phyloP scores from a whole-genome alignment of 345 rosid species.

The Sisymbrium altissimum region DNA sequence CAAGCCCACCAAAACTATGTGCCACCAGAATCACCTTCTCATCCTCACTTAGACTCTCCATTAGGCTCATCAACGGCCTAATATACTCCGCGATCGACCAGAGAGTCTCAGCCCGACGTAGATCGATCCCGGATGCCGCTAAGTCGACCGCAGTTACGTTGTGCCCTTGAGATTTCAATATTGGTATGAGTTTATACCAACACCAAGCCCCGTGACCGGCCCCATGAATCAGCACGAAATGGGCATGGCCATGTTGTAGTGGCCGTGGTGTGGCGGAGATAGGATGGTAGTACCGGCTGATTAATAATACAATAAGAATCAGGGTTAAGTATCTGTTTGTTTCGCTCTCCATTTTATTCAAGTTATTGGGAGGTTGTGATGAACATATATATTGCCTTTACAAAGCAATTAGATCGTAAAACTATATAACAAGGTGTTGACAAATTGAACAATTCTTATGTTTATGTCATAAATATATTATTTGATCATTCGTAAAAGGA shows the following conservation, averaged over 20 bases:
- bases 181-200: slow-evolving; percentile 26
- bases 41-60: slow-evolving; percentile 3
- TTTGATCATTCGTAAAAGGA: background rate
- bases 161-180: slow-evolving; percentile 23
- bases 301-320: slow-evolving; percentile 7
- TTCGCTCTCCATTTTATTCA: slow-evolving; percentile 12
- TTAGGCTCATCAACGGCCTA: background rate
- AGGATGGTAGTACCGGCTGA: background rate
- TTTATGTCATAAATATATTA: slow-evolving; percentile 9
- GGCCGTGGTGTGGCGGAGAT: background rate
- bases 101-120: slow-evolving; percentile 5
- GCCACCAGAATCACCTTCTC: slow-evolving; percentile 29
- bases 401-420: background rate
- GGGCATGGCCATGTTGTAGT: background rate
- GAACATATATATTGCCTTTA: slow-evolving; percentile 9
- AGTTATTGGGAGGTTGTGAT: background rate
- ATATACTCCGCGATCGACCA: slow-evolving; percentile 3
- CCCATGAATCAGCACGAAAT: slow-evolving; percentile 25
- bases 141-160: slow-evolving; percentile 14
- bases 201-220: slow-evolving; percentile 25
- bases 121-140: slow-evolving; percentile 7
- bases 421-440: slow-evolving; percentile 6
- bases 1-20: slow-evolving; percentile 22
- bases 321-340: slow-evolving; percentile 1
- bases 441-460: slow-evolving; percentile 22